Base-by-base conservation (phyloP, 345 rosid genomes). In the Aquilaria sinensis region DNA sequence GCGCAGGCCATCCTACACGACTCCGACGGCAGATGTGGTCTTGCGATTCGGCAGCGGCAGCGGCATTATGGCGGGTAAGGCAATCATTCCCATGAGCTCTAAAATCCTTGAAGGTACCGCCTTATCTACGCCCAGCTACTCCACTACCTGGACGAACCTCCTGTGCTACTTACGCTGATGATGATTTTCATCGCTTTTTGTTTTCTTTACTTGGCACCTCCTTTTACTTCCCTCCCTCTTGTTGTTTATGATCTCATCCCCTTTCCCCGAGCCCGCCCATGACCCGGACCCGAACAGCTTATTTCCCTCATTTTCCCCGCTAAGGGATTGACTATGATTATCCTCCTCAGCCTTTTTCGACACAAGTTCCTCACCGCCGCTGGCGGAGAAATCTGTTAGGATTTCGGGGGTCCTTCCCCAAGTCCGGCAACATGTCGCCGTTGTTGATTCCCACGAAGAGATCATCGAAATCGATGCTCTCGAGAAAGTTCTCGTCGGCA, bases 111-210 rank as follows among this genome's bases (percentile, higher is more conserved):
- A 94, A 47, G 99, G 99, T 50, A 94, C 97, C 16, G 99, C 99
- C 87, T 90, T 88, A 65, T 94, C 99, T 64, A 94, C 75, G 2
- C 99, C 99, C 31, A 94, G 77, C 71, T 86, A 90, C 75, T 94
- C 97, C 83, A 94, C 97, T 52, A 97, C 99, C 45, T 90, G 89
- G 64, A 90, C 97, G 43, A n/a, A n/a, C n/a, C n/a, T n/a, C n/a
- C n/a, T n/a, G n/a, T n/a, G n/a, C n/a, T n/a, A 66, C 56, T n/a
- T n/a, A n/a, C n/a, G n/a, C n/a, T n/a, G n/a, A n/a, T n/a, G 82
- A 70, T 57, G 83, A 70, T 73, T 80, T 83, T 66, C 84, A 82
- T 47, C 68, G 79, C 67, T 75, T 88, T 46, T 78, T 82, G 32
- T 64, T 72, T 62, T 73, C 77, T 67, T 75, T 67, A n/a, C n/a